A percentile compares a stretch with the other conserved stretches of the same genome.
phyloP scores from a whole-genome alignment of 1,284 basidiomycete genomes.

The Rhodotorula glutinis region DNA sequence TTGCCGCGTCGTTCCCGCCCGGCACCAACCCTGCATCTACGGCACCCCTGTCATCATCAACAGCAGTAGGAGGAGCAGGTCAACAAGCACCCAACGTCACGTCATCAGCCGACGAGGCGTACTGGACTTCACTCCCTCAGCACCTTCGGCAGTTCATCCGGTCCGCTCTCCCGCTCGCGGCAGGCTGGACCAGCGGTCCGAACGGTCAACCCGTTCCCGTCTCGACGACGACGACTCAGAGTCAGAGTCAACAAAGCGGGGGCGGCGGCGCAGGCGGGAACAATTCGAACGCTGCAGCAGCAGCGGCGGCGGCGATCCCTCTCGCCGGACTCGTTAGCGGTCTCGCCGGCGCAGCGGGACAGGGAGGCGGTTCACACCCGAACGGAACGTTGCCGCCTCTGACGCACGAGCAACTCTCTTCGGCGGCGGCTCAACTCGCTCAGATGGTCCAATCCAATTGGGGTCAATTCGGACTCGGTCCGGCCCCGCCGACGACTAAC shows the following conservation, averaged over 20 bases:
- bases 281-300: too few species aligned
- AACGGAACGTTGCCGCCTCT: conserved; percentile 40
- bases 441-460: conserved; percentile 46
- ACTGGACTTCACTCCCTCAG: conserved; percentile 58
- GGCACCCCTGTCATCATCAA: conserved; percentile 4
- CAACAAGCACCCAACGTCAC: not conserved
- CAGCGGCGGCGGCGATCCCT: conserved; percentile 4
- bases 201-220: conserved; percentile 29
- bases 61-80: conserved; percentile 2
- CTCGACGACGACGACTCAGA: not conserved
- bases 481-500: conserved; percentile 12
- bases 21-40: conserved; percentile 3
- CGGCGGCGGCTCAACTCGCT: conserved; percentile 45
- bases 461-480: conserved; percentile 42
- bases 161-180: conserved; percentile 56
- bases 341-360: not conserved
- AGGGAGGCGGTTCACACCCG: conserved; percentile 5
- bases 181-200: conserved; percentile 36
- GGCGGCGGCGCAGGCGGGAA: too few species aligned
- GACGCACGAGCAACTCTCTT: conserved; percentile 45
- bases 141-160: conserved; percentile 59
- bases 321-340: conserved; percentile 11
- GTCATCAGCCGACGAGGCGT: conserved; percentile 54
- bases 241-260: too few species aligned
- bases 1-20: conserved; percentile 38